Base-by-base conservation (phyloP, 257 asterid genomes). In the Linaria vulgaris region DNA sequence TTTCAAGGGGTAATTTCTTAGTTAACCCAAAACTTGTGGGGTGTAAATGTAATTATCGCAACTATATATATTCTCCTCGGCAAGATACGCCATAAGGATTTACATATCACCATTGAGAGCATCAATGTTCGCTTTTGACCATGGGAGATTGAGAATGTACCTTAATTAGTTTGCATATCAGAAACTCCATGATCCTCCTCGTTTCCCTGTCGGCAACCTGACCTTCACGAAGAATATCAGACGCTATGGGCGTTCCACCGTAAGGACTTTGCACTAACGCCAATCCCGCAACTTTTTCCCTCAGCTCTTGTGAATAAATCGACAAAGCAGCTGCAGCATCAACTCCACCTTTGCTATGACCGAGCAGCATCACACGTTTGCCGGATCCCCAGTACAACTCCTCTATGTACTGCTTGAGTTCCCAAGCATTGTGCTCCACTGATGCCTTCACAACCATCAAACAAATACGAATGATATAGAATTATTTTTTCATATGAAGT, bases 261-360 rank as follows among this genome's bases (percentile, higher is more conserved):
- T 82, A 92, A 41, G 99, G 99, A 79, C 96, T 85, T 78, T 92
- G 99, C 63, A 89, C 91, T 12, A 89, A 70, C n/a, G 89, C 97
- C 74, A 92, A 77, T 24, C 98, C 98, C 12, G 91, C 96, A 62
- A 88, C 95, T 83, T 88, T 88, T 65, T 76, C 82, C 66, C 80
- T 74, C 68, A 88, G 72, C 50, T 85, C 97, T 58, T 67, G 56
- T 17, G 80, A 75, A 78, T 92, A 92, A 58, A 85, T 83, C 20
- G 96, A 87, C 77, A 92, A 72, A 58, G 99, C 97, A 54, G 99
- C 99, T 9, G 97, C 91, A 55, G 95, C 97, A 76, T 92, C 99
- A 37, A 92, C 89, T 59, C 99, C 99, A 17, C 97, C 97, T 66
- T 92, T 92, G 76, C 99, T 89, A 78, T 89, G 99, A 63, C 96